A percentile compares a stretch with the other conserved stretches of the same genome.
Conservation (phyloP, 495 filamentous ascomycete species). For the Talaromyces stipitatus region DNA sequence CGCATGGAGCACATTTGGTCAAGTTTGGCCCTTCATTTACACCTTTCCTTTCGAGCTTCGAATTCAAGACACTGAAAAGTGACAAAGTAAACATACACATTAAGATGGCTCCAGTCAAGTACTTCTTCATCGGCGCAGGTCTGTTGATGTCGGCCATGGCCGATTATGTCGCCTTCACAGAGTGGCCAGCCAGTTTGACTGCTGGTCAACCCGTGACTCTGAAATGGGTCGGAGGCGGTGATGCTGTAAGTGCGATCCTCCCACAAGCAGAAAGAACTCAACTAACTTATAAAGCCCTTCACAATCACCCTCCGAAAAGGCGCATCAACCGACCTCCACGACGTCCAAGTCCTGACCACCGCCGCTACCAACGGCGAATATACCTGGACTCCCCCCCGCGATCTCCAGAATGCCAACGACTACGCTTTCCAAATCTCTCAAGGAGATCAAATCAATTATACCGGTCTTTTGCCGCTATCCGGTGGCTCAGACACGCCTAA, state of each 20-base stretch:
- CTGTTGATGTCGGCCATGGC: constrained; percentile 23
- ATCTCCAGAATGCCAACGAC: constrained; percentile 26
- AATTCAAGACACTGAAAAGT: not conserved
- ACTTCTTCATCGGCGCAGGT: constrained; percentile 26
- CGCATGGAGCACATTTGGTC: not conserved
- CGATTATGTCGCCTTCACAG: constrained; percentile 32
- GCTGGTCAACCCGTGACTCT: constrained; percentile 34
- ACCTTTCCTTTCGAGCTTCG: not conserved
- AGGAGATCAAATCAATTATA: constrained; percentile 34
- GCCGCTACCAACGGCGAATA: constrained; percentile 27
- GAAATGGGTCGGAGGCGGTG: constrained; percentile 32
- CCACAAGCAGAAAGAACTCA: not conserved
- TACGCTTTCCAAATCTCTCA: constrained; percentile 44
- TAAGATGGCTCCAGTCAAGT: constrained; percentile 23
- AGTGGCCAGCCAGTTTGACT: constrained; percentile 29
- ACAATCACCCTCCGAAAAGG: constrained; percentile 41
- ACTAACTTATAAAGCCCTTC: constrained; percentile 20
- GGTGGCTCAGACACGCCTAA: constrained; percentile 13
- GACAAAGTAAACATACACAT: not conserved
- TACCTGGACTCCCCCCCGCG: constrained; percentile 32
- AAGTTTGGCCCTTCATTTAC: not conserved
- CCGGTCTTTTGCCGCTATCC: constrained; percentile 26
- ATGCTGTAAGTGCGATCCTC: constrained; percentile 16
- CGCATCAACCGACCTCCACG: constrained; percentile 24
- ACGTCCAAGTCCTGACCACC: constrained; percentile 30